Evolutionary conservation across 2,329 filamentous ascomycete species (phyloP).

Genomic region (Didymella keratinophila): DNA sequence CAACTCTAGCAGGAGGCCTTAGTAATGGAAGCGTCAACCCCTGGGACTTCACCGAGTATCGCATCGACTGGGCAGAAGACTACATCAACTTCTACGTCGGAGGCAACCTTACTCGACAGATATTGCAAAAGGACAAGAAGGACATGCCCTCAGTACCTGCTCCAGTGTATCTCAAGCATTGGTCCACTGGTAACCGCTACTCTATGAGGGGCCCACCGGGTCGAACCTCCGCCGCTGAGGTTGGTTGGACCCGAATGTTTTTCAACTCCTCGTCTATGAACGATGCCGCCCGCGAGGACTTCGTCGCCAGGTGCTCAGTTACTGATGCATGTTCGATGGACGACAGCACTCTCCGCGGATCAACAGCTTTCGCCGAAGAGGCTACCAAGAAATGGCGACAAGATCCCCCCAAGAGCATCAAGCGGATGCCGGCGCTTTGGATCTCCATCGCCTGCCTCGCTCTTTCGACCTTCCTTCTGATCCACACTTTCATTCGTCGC

Average conservation of each 20-base stretch:
- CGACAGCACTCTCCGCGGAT: conserved; percentile 46
- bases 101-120: conserved; percentile 46
- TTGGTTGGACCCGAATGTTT: conserved; percentile 59
- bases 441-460: conserved; percentile 43
- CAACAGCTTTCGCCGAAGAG: conserved; percentile 34
- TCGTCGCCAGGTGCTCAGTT: conserved; percentile 41
- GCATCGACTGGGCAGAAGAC: conserved; percentile 58
- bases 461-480: conserved; percentile 39
- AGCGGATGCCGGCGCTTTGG: conserved; percentile 44
- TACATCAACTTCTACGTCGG: conserved; percentile 55
- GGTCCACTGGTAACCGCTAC: conserved; percentile 57
- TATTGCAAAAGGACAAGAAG: conserved; percentile 44
- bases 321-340: conserved; percentile 48
- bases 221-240: conserved; percentile 51
- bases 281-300: conserved; percentile 35
- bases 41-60: conserved; percentile 57
- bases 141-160: conserved; percentile 53
- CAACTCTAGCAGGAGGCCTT: conserved; percentile 41
- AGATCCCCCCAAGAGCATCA: conserved; percentile 28
- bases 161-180: conserved; percentile 57
- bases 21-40: conserved; percentile 46
- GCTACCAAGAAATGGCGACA: conserved; percentile 45
- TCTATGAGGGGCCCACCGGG: conserved; percentile 57
- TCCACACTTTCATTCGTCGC: conserved; percentile 43
- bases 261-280: conserved; percentile 59